phyloP scores from a whole-genome alignment of 768 basidiomycete species.

The Lactarius akahatsu region DNA sequence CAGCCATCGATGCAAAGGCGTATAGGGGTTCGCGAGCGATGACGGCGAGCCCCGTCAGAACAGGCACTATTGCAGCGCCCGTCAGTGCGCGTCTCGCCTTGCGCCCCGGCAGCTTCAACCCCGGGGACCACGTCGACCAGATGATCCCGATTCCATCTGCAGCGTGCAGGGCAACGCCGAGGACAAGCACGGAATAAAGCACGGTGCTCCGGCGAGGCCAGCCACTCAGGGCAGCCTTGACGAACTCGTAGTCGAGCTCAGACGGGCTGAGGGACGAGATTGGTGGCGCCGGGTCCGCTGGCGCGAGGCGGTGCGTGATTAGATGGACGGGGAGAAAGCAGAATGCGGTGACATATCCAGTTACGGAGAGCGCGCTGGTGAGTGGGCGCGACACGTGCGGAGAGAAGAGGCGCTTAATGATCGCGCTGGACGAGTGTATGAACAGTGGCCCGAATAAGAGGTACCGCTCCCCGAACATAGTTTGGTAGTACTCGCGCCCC shows the following conservation, averaged over 20 bases:
- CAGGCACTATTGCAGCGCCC: slow-evolving; percentile 47
- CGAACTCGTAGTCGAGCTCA: slow-evolving; percentile 81
- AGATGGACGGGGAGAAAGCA: slow-evolving; percentile 69
- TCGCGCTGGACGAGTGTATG: slow-evolving; percentile 58
- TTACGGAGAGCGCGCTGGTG: slow-evolving; percentile 48
- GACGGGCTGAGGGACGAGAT: slow-evolving; percentile 64
- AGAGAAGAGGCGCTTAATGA: slow-evolving; percentile 57
- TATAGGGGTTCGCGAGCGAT: slow-evolving; percentile 59
- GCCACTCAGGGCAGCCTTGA: slow-evolving; percentile 62
- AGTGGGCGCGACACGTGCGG: slow-evolving; percentile 41
- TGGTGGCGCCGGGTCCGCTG: slow-evolving; percentile 45
- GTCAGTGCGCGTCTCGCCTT: slow-evolving; percentile 37
- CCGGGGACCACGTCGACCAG: slow-evolving; percentile 48
- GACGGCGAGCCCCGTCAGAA: slow-evolving; percentile 54
- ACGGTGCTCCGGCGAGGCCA: slow-evolving; percentile 65
- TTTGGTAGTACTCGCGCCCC: slow-evolving; percentile 86
- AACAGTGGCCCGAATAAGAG: slow-evolving; percentile 68
- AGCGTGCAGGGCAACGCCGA: slow-evolving; percentile 56
- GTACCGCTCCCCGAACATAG: slow-evolving; percentile 60
- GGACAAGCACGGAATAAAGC: slow-evolving; percentile 62
- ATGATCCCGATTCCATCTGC: slow-evolving; percentile 59
- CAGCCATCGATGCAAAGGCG: slow-evolving; percentile 50
- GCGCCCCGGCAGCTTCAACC: slow-evolving; percentile 33
- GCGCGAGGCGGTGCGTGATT: slow-evolving; percentile 62
- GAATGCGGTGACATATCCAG: slow-evolving; percentile 60